A percentile compares a stretch with the other conserved stretches of the same genome.
Evolutionary conservation across 345 rosid genomes (phyloP).

Genomic region (Aethionema arabicum): DNA sequence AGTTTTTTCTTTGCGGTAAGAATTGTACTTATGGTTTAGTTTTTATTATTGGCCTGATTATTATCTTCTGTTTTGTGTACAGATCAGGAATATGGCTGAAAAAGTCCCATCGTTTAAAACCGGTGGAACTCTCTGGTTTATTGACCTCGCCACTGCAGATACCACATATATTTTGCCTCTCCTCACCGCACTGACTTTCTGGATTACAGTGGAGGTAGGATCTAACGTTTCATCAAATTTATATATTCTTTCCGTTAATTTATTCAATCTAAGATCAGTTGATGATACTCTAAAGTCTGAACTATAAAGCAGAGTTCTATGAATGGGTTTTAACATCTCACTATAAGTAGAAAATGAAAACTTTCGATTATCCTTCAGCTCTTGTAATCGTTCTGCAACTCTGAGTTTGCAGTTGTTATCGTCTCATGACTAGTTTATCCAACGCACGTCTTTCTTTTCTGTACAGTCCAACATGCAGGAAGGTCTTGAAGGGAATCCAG

Average conservation of each 20-base stretch:
- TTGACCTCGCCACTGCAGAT: constrained; percentile 65
- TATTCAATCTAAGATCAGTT: not conserved
- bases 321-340: constrained; percentile 6
- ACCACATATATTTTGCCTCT: constrained; percentile 54
- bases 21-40: not conserved
- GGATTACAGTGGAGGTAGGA: constrained; percentile 61
- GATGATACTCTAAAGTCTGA: not conserved
- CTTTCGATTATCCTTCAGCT: not conserved
- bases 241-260: constrained; percentile 7
- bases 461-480: constrained; percentile 55
- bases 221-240: not conserved
- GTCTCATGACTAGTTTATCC: not conserved
- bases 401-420: not conserved
- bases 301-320: not conserved
- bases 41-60: constrained; percentile 8
- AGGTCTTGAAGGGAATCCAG: constrained; percentile 61
- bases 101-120: constrained; percentile 68
- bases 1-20: constrained; percentile 71
- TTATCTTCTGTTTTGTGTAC: constrained; percentile 18
- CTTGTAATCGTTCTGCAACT: not conserved
- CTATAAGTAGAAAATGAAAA: not conserved
- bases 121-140: constrained; percentile 68
- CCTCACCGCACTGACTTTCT: constrained; percentile 53
- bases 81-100: constrained; percentile 72
- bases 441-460: constrained; percentile 2